These are phyloP conservation scores for Cladosporium sp. DNA, from an alignment of 2,329 filamentous ascomycete species.

Conservation along the genomic window DNA sequence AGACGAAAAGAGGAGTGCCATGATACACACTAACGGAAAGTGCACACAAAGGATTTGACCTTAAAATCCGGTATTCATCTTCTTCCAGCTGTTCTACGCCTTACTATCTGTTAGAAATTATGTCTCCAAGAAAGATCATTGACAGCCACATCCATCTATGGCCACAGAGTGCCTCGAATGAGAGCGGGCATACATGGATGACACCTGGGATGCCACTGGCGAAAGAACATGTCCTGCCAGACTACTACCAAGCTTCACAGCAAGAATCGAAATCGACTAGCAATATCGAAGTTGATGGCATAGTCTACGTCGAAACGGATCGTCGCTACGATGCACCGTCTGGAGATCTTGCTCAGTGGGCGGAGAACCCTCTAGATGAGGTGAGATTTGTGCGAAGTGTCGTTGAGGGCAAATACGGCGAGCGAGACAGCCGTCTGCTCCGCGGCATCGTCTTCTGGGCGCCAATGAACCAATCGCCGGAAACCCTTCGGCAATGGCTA, in stretches of 20 bases:
- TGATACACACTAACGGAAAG: background rate
- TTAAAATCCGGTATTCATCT: background rate
- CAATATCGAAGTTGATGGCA: conserved; percentile 53
- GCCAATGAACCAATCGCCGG: conserved; percentile 68
- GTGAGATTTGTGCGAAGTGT: conserved; percentile 68
- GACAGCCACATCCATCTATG: conserved; percentile 93
- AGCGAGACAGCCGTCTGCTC: conserved; percentile 55
- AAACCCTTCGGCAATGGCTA: conserved; percentile 66
- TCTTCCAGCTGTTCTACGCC: background rate
- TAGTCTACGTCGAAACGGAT: conserved; percentile 82
- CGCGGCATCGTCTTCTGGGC: conserved; percentile 80
- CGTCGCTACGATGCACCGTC: conserved; percentile 45
- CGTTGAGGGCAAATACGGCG: conserved; percentile 54
- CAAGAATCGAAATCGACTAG: conserved; percentile 40
- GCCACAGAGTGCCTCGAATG: conserved; percentile 61
- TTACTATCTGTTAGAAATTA: conserved; percentile 8
- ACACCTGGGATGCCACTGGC: conserved; percentile 59
- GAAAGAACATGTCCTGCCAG: conserved; percentile 57
- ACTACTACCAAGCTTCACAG: conserved; percentile 33
- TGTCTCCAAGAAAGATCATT: conserved; percentile 56
- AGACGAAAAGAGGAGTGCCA: background rate
- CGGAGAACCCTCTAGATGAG: conserved; percentile 69
- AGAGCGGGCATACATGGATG: conserved; percentile 70
- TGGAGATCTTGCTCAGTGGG: conserved; percentile 52
- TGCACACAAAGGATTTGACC: background rate